Conservation (phyloP, 352 stramenopile genomes). For the Globisporangium recalcitrans region DNA sequence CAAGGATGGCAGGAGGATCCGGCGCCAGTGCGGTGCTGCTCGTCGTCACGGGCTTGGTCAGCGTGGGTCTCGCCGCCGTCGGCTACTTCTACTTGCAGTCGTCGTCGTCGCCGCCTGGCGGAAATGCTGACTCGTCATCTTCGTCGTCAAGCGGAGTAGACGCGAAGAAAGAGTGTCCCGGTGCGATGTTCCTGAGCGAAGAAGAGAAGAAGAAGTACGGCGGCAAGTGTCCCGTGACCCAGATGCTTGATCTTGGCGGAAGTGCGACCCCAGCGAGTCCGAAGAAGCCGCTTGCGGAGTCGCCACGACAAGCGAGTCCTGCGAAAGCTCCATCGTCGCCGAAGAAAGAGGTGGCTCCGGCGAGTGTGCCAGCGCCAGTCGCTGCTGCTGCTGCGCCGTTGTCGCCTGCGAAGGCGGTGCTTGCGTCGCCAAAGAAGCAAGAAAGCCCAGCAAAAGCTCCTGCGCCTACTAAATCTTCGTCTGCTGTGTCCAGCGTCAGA, state of each 20-base stretch:
- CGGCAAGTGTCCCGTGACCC: conserved; percentile 36
- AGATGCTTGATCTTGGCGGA: conserved; percentile 21
- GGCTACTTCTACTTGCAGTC: conserved; percentile 57
- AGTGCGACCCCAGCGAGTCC: conserved; percentile 5
- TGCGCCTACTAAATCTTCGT: neutral
- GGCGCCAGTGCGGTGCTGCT: conserved; percentile 40
- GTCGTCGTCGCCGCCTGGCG: neutral
- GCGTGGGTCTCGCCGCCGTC: conserved; percentile 46
- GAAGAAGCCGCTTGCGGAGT: conserved; percentile 2
- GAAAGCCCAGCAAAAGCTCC: conserved; percentile 12
- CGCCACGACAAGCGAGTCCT: conserved; percentile 5
- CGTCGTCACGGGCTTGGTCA: conserved; percentile 54
- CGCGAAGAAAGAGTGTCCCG: conserved; percentile 22
- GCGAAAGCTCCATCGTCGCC: conserved; percentile 6
- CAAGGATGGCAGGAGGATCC: conserved; percentile 24
- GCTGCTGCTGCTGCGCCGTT: neutral
- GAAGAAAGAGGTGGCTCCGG: conserved; percentile 9
- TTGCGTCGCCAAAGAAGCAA: conserved; percentile 23
- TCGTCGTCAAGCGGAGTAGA: conserved; percentile 13
- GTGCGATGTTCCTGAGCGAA: conserved; percentile 24
- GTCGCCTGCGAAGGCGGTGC: conserved; percentile 14
- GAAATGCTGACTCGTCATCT: neutral
- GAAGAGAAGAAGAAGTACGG: conserved; percentile 32
- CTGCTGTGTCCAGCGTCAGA: neutral
- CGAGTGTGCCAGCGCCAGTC: neutral